A percentile compares a stretch with the other conserved stretches of the same genome.
These are phyloP conservation scores for Galerina marginata DNA, from an alignment of 768 basidiomycete genomes.

Conservation along the genomic window DNA sequence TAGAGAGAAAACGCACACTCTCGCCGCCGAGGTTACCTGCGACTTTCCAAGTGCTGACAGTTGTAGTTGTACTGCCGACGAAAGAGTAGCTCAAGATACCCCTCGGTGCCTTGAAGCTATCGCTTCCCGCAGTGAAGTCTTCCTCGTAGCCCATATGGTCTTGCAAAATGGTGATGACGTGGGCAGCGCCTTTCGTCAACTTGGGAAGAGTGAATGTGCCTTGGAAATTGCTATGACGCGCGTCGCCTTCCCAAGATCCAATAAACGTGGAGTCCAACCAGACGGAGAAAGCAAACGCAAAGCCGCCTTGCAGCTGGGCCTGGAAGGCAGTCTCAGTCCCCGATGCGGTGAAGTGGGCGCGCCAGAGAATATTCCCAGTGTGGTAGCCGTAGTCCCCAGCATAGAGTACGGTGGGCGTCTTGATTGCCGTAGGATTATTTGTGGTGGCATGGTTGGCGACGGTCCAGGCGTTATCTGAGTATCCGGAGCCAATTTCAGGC, in stretches of 20 bases:
- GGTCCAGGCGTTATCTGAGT: slow-evolving; percentile 50
- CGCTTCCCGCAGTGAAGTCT: slow-evolving; percentile 45
- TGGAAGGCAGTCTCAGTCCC: slow-evolving; percentile 50
- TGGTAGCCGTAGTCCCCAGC: slow-evolving; percentile 57
- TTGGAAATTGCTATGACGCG: slow-evolving; percentile 35
- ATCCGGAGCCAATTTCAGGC: slow-evolving; percentile 46
- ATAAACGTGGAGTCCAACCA: slow-evolving; percentile 55
- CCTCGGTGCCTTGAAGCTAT: slow-evolving; percentile 52
- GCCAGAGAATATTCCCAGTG: slow-evolving; percentile 58
- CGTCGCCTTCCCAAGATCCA: slow-evolving; percentile 51
- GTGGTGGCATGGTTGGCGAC: slow-evolving; percentile 47
- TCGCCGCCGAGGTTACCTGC: slow-evolving; percentile 56
- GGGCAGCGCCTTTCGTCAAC: slow-evolving; percentile 35
- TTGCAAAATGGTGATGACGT: slow-evolving; percentile 56
- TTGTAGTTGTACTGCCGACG: slow-evolving; percentile 42
- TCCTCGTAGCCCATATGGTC: slow-evolving; percentile 62
- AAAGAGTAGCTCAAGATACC: slow-evolving; percentile 55
- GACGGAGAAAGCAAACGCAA: slow-evolving; percentile 53
- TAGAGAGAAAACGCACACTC: slow-evolving; percentile 33
- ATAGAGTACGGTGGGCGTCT: slow-evolving; percentile 49
- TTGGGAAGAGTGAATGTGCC: slow-evolving; percentile 41
- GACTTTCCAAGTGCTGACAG: slow-evolving; percentile 52
- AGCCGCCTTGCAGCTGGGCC: slow-evolving; percentile 47
- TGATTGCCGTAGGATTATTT: slow-evolving; percentile 42
- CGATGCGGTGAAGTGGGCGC: slow-evolving; percentile 53